These are phyloP conservation scores for Monilinia polystroma DNA, from an alignment of 2,329 filamentous ascomycete genomes.

Conservation along the genomic window DNA sequence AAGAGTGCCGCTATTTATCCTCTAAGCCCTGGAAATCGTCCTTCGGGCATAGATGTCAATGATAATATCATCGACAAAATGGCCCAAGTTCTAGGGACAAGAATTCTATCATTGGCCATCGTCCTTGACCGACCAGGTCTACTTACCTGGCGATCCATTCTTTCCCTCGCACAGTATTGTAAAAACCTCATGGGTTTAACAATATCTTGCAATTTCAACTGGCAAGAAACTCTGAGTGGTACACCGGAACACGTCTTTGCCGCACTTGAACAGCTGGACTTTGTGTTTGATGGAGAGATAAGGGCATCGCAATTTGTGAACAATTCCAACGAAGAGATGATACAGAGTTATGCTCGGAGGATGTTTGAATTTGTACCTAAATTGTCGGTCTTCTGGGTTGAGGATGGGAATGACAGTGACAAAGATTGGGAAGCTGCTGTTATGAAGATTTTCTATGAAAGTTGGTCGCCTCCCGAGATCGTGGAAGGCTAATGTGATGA, in stretches of 20 bases:
- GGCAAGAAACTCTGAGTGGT: neutral
- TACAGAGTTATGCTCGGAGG: neutral
- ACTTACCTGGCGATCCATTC: neutral
- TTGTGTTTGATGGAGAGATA: neutral
- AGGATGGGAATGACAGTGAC: neutral
- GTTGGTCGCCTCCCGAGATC: neutral
- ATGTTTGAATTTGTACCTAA: neutral
- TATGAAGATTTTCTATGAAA: neutral
- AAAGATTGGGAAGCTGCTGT: neutral
- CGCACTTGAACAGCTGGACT: neutral
- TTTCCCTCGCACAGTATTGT: slow-evolving; percentile 7
- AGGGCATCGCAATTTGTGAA: neutral
- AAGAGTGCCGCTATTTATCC: too few species aligned
- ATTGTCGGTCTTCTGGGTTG: neutral
- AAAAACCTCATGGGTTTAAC: neutral
- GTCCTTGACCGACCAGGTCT: neutral
- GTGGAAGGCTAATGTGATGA: neutral
- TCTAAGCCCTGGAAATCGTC: neutral
- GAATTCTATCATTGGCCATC: neutral
- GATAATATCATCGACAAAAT: neutral
- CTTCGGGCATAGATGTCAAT: neutral
- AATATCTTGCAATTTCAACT: slow-evolving; percentile 3
- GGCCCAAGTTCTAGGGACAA: neutral
- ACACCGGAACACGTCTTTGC: neutral
- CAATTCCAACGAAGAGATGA: neutral